Evolutionary conservation across 306 rosid species (phyloP), one percentile per base, ranked within the genome.

Genomic region (Sesbania bispinosa): DNA sequence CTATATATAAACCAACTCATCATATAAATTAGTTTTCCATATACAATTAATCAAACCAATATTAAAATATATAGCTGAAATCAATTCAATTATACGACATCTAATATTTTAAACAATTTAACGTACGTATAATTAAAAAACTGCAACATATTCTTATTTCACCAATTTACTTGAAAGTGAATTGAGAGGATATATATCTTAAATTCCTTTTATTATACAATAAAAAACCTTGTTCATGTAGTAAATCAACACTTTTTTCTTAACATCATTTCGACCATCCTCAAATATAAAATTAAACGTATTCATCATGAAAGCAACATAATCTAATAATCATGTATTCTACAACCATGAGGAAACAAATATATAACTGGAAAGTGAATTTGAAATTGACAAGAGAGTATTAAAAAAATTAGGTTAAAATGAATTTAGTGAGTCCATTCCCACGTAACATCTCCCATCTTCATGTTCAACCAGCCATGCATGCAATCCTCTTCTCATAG

Each of bases 401-500:
- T 16, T 21, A 11, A 69, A 36, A 68, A 67, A 58, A 27, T 15
- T 0, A 24, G 9, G 4, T 45, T 32, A 67, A 29, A 58, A 30
- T 20, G 4, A 43, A n/a, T 55, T 66, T 43, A 14, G 9, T 20
- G 3, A 21, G 11, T 20, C 19, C 35, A 14, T 46, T 60, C 10
- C 18, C 26, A 29, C n/a, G 6, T 43, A 1, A 13, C 24, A 11
- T 13, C 24, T 21, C 2, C 10, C 3, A 42, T 57, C 78, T 61
- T 62, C 32, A 35, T 3, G 18, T 32, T 57, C 23, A 45, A 67
- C 9, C 6, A 0, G 8, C 6, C 73, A 63, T 45, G 69, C 78
- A 46, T 39, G 46, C 23, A 55, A 7, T 52, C 19, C 9, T 53
- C 42, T 54, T 33, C 4, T 90, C 61, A 91, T 29, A 74, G 0